These are phyloP conservation scores for Penicillium hordei DNA, from an alignment of 2,329 filamentous ascomycete species.

Conservation along the genomic window DNA sequence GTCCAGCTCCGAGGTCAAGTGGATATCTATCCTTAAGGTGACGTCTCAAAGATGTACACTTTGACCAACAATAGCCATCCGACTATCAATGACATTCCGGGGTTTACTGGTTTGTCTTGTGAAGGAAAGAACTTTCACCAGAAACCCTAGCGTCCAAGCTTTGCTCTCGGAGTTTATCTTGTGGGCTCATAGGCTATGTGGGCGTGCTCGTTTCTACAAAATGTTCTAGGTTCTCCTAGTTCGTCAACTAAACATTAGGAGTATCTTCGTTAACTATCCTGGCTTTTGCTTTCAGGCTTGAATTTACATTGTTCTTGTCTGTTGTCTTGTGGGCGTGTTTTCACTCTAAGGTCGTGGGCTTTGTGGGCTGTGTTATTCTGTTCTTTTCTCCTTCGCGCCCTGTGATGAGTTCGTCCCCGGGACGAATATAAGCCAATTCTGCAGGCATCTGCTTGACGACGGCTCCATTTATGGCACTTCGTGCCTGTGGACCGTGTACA, in stretches of 20 bases:
- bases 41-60: too few relatives aligned
- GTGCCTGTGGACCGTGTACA: neutral
- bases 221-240: neutral
- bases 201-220: neutral
- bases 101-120: neutral
- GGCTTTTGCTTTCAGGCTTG: neutral
- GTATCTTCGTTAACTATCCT: too few relatives aligned
- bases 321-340: neutral
- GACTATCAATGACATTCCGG: neutral
- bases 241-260: too few relatives aligned
- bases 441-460: conserved; percentile 8
- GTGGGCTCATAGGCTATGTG: neutral
- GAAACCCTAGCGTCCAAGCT: neutral
- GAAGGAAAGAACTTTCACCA: neutral
- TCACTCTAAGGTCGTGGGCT: neutral
- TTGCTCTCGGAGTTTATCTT: neutral
- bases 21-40: too few relatives aligned
- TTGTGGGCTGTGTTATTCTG: neutral
- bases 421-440: conserved; percentile 14
- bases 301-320: neutral
- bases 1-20: too few relatives aligned
- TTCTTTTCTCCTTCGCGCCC: neutral
- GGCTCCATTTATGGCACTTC: neutral
- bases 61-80: neutral
- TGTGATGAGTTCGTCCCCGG: conserved; percentile 6